These are phyloP conservation scores for Pleodorina starrii DNA, from an alignment of 139 green algal species.

Conservation along the genomic window DNA sequence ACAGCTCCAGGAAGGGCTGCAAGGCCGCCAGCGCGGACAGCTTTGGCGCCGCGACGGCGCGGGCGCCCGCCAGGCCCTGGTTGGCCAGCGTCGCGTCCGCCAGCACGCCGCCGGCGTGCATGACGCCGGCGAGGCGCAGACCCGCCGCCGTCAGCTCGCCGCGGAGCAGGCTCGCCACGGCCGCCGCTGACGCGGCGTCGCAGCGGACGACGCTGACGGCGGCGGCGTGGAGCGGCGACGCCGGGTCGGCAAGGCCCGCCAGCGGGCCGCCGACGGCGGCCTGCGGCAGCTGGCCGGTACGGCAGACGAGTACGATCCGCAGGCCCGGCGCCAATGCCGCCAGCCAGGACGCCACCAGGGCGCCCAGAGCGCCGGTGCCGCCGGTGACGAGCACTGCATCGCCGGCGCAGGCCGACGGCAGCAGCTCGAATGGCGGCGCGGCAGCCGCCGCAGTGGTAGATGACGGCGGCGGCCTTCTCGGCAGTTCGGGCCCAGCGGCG, in stretches of 20 bases:
- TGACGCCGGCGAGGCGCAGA: constrained; percentile 48
- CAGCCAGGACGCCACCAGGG: constrained; percentile 68
- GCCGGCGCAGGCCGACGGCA: background rate
- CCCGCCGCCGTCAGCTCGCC: constrained; percentile 63
- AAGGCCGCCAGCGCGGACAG: constrained; percentile 26
- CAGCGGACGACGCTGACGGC: constrained; percentile 47
- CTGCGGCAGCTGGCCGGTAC: constrained; percentile 59
- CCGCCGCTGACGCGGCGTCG: constrained; percentile 10
- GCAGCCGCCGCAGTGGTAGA: background rate
- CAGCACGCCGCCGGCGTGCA: constrained; percentile 70
- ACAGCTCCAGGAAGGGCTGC: background rate
- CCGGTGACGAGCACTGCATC: constrained; percentile 68
- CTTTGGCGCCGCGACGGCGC: constrained; percentile 73
- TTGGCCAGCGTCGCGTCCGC: constrained; percentile 56
- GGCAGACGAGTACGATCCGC: constrained; percentile 61
- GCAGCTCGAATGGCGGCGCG: background rate
- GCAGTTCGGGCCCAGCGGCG: no score
- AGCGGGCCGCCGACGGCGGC: background rate
- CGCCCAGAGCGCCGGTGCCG: constrained; percentile 70
- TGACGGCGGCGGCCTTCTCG: no score
- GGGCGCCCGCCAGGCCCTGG: constrained; percentile 39
- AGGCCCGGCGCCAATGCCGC: constrained; percentile 17
- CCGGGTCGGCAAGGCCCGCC: background rate
- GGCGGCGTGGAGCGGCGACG: constrained; percentile 41
- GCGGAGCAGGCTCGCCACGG: background rate